Conservation (phyloP, 257 asterid genomes). For the Capsicum chinense region DNA sequence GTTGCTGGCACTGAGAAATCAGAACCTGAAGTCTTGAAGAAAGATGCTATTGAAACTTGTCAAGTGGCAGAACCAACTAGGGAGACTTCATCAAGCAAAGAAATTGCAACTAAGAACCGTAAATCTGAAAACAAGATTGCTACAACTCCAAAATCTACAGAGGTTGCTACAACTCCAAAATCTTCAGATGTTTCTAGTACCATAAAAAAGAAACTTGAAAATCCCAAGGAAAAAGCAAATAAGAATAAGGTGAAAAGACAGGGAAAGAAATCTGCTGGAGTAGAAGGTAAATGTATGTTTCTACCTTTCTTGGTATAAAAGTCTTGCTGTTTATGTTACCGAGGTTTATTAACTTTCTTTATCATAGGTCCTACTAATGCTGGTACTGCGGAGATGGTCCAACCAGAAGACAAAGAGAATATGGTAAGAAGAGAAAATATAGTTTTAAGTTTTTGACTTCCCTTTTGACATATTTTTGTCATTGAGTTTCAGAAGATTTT, state of each 20-base stretch:
- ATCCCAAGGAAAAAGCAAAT: constrained; percentile 58
- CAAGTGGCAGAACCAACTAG: constrained; percentile 47
- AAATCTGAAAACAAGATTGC: constrained; percentile 48
- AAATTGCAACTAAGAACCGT: constrained; percentile 44
- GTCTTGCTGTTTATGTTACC: not conserved
- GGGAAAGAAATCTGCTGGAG: constrained; percentile 55
- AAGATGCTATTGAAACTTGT: constrained; percentile 40
- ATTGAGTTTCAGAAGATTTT: not conserved
- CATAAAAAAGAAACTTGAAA: constrained; percentile 55
- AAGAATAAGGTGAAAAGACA: constrained; percentile 54
- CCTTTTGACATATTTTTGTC: not conserved
- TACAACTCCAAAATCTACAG: constrained; percentile 44
- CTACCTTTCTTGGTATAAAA: not conserved
- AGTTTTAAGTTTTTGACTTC: not conserved
- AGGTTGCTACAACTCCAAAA: constrained; percentile 47
- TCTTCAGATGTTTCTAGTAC: constrained; percentile 48
- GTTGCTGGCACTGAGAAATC: constrained; percentile 50
- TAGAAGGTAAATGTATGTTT: constrained; percentile 50
- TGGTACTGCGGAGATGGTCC: constrained; percentile 47
- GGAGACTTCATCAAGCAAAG: constrained; percentile 43
- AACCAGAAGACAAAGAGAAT: constrained; percentile 82
- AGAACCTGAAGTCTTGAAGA: constrained; percentile 46
- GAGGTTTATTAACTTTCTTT: constrained; percentile 28
- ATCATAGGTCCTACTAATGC: constrained; percentile 48
- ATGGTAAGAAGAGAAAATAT: constrained; percentile 46